Evolutionary conservation across 2,329 filamentous ascomycete species (phyloP).

Genomic region (Decorospora gaudefroyi): DNA sequence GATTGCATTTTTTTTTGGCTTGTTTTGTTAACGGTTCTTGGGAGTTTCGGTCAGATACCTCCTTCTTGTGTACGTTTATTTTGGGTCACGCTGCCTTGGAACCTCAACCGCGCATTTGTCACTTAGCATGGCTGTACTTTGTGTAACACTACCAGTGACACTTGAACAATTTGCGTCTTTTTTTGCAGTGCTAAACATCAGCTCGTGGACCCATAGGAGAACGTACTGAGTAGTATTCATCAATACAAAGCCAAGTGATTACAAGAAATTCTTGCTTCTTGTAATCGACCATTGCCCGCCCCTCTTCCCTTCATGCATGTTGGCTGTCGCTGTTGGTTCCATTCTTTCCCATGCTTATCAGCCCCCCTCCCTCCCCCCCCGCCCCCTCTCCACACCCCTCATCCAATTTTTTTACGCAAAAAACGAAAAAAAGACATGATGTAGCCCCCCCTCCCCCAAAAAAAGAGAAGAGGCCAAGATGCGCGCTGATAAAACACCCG

Average conservation of each 20-base stretch:
- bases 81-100: background rate
- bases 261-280: too few species aligned
- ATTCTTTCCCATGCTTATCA: background rate
- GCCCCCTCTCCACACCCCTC: background rate
- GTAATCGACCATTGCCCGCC: too few species aligned
- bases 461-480: conserved; percentile 1
- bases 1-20: background rate
- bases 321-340: background rate
- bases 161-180: background rate
- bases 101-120: background rate
- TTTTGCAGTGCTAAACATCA: background rate
- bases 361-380: background rate
- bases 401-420: background rate
- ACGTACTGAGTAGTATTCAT: too few species aligned
- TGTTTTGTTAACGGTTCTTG: too few species aligned
- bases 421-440: background rate
- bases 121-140: background rate
- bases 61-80: too few species aligned
- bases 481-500: conserved; percentile 3
- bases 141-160: background rate
- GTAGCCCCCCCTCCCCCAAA: background rate
- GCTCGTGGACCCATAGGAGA: too few species aligned
- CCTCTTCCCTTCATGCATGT: too few species aligned
- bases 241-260: too few species aligned
- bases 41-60: conserved; percentile 12